Evolutionary conservation across 495 filamentous ascomycete species (phyloP).

Genomic region (Aspergillus olivimuriae): DNA sequence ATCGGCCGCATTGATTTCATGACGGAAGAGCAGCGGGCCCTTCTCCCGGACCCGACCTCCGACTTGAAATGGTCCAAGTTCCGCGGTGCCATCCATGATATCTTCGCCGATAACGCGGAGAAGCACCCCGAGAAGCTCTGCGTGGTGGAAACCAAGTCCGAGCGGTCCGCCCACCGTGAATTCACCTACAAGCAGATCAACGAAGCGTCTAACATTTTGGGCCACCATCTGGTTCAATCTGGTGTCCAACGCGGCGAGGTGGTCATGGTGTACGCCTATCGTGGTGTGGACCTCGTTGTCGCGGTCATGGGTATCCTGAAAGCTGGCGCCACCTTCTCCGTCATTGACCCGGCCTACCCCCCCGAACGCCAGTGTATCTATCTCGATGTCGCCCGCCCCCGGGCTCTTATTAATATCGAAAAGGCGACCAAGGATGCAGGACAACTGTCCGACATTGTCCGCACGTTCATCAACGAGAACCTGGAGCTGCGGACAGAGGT

Average conservation of each 20-base stretch:
- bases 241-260: conserved; percentile 79
- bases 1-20: conserved; percentile 44
- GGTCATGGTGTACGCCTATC: conserved; percentile 87
- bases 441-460: conserved; percentile 59
- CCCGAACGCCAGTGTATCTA: conserved; percentile 84
- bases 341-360: conserved; percentile 87
- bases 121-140: conserved; percentile 72
- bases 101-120: conserved; percentile 65
- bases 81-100: conserved; percentile 73
- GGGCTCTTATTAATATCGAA: conserved; percentile 72
- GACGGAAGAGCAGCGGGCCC: conserved; percentile 35
- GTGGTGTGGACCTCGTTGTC: conserved; percentile 49
- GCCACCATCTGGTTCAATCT: conserved; percentile 65
- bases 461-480: conserved; percentile 67
- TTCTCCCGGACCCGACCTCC: conserved; percentile 67
- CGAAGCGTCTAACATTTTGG: conserved; percentile 74
- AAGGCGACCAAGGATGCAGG: conserved; percentile 74
- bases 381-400: conserved; percentile 79
- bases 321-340: conserved; percentile 44
- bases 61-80: conserved; percentile 81
- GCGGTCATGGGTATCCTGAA: conserved; percentile 53
- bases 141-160: conserved; percentile 74
- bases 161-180: conserved; percentile 48
- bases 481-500: conserved; percentile 69
- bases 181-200: conserved; percentile 90